Evolutionary conservation across 345 rosid species (phyloP).

Genomic region (Camelina neglecta): DNA sequence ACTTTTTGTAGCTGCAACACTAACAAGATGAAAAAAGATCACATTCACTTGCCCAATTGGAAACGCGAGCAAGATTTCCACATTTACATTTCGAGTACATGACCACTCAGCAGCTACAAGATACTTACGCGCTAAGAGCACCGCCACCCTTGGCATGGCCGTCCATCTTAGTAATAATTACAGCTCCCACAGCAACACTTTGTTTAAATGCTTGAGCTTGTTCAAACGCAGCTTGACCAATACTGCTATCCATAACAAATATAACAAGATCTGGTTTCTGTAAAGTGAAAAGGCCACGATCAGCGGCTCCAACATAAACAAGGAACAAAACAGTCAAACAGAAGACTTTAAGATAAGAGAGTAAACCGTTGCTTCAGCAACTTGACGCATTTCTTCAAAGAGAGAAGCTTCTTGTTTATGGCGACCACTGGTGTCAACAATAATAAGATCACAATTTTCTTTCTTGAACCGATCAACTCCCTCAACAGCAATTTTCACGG

Average conservation of each 20-base stretch:
- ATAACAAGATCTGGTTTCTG: slow-evolving; percentile 97
- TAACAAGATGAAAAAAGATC: slow-evolving; percentile 40
- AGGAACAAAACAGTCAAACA: neutral
- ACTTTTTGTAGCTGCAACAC: slow-evolving; percentile 95
- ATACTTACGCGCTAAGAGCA: slow-evolving; percentile 94
- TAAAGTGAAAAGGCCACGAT: slow-evolving; percentile 17
- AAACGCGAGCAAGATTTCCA: neutral
- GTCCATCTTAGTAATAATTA: slow-evolving; percentile 93
- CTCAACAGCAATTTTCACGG: slow-evolving; percentile 90
- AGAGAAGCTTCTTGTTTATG: slow-evolving; percentile 96
- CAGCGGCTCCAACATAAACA: slow-evolving; percentile 14
- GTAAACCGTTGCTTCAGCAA: slow-evolving; percentile 88
- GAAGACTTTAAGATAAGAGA: neutral
- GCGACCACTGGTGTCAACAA: slow-evolving; percentile 95
- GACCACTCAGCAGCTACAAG: neutral
- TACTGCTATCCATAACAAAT: slow-evolving; percentile 95
- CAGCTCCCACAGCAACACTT: slow-evolving; percentile 92
- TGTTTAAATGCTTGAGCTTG: slow-evolving; percentile 96
- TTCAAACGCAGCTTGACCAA: slow-evolving; percentile 95
- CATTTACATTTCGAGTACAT: neutral
- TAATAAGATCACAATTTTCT: slow-evolving; percentile 91
- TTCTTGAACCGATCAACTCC: slow-evolving; percentile 90
- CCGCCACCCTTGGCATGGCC: slow-evolving; percentile 99
- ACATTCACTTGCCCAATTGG: slow-evolving; percentile 1
- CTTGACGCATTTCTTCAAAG: slow-evolving; percentile 99